Evolutionary conservation across 2,329 filamentous ascomycete genomes (phyloP), one percentile per base, ranked within the genome.

Genomic region (Paramyrothecium sp.): DNA sequence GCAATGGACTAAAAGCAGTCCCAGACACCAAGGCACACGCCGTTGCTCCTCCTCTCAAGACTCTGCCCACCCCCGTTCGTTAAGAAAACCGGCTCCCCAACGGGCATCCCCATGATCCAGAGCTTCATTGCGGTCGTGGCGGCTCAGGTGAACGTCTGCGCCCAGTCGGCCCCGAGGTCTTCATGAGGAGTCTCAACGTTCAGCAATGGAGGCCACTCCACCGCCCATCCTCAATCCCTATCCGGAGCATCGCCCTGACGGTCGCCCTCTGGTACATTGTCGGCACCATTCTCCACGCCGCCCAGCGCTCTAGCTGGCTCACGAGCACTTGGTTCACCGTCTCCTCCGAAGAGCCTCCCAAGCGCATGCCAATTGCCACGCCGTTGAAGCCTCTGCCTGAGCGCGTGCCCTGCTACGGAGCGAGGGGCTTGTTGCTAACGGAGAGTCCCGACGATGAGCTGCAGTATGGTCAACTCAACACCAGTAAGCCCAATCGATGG

Each of bases 371-470:
- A 13, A 33, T 16, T 7, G 23, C 20, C 7, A 52, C 13, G 19
- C 50, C 50, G 5, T 19, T 34, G 26, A 22, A 26, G 10, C 50
- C 50, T 12, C 26, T 52, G 10, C 23, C n/a, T 12, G 20, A 22
- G 16, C 23, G 50, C 17, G 26, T 30, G 16, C 50, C 50, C n/a
- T 52, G 50, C n/a, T 30, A 7, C 30, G 50, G 0, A 83, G 83
- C 19, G 82, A 81, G 1, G 81, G 87, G 22, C 22, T 49, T 21
- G 1, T 23, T 54, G 16, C 52, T 60, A 21, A 50, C 55, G 5
- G 50, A 60, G 19, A 57, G 55, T 38, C 53, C 55, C 19, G 58
- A 60, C 26, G 46, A 49, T n/a, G 48, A 52, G 48, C 46, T 56
- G 41, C 54, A 48, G 49, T 56, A 53, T 47, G 55, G 55, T 56